Base-by-base conservation (phyloP, 805 yeast genomes). In the Sporopachydermia quercuum region DNA sequence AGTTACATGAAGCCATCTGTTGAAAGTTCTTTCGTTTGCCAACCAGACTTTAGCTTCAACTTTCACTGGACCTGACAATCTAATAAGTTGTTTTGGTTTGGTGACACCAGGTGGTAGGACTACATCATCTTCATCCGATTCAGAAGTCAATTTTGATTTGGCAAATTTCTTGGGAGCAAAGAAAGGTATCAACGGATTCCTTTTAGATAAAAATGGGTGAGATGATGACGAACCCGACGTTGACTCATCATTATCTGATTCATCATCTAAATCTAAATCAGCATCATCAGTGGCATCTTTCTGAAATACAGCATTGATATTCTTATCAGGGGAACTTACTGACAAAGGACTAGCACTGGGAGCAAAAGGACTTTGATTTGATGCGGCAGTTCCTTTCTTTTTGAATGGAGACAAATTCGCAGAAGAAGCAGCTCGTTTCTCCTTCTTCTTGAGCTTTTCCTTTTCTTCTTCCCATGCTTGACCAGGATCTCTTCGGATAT, bases 11-110 rank as follows among this genome's bases (percentile, higher is more conserved):
- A 91, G 66, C 98, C 98, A 91, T 59, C 93, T 74, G 65, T 84
- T 79, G 63, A 87, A 89, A 3, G 98, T 91, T 58, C 98, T 79
- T 63, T 91, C 98, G 55, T 91, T 91, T 18, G 98, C 98, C 47
- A 91, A 68, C 96, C 97, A 91, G 11, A 91, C 98, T 55, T 91
- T 91, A 19, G 97, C 93, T 63, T 91, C 98, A 43, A 91, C 87
- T 60, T 82, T 86, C 41, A 86, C 74, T 1, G 96, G 91, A 4
- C 96, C 95, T 18, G 87, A 78, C 56, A 86, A 86, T 53, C 87
- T 82, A 50, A 89, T 68, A 60, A 82, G 73, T 19, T 68, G 64
- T 17, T 70, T 74, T 41, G 98, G 98, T 53, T 79, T 82, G 36
- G 67, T 66, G 15, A 89, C 97, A 13, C 97, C 97, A 2, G 81